These are phyloP conservation scores for Verticillium dahliae DNA, from an alignment of 2,329 filamentous ascomycete species.

Conservation along the genomic window DNA sequence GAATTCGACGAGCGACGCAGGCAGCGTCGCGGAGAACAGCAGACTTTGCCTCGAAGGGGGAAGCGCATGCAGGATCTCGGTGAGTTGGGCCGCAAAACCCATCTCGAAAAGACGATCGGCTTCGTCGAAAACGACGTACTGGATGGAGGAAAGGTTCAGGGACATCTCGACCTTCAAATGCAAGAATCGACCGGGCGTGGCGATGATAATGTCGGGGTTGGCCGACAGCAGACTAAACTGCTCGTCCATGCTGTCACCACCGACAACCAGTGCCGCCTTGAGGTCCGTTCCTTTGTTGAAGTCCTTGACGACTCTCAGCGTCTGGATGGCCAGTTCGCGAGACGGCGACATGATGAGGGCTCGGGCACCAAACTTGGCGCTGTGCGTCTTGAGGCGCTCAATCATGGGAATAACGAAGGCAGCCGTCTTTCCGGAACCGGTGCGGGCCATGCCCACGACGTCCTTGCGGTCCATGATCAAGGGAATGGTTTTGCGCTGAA, in stretches of 20 bases:
- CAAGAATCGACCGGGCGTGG: slow-evolving; percentile 90
- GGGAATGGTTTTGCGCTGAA: slow-evolving; percentile 94
- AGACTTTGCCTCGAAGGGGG: slow-evolving; percentile 82
- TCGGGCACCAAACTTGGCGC: slow-evolving; percentile 75
- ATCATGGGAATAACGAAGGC: slow-evolving; percentile 99
- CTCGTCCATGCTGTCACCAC: slow-evolving; percentile 91
- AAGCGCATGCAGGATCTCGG: slow-evolving; percentile 85
- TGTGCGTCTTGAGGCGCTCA: slow-evolving; percentile 83
- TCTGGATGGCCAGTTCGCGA: slow-evolving; percentile 90
- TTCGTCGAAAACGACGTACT: slow-evolving; percentile 96
- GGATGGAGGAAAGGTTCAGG: slow-evolving; percentile 81
- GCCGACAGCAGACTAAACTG: slow-evolving; percentile 89
- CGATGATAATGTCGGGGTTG: slow-evolving; percentile 96
- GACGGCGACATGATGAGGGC: slow-evolving; percentile 88
- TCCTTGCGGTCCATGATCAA: slow-evolving; percentile 84
- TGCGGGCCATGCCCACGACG: slow-evolving; percentile 98
- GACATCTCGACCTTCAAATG: slow-evolving; percentile 97
- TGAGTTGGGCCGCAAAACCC: slow-evolving; percentile 91
- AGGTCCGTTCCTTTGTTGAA: slow-evolving; percentile 85
- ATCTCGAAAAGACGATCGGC: slow-evolving; percentile 97
- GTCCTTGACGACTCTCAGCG: slow-evolving; percentile 93
- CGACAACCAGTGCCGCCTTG: slow-evolving; percentile 82
- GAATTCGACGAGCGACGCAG: slow-evolving; percentile 92
- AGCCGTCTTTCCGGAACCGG: slow-evolving; percentile 97
- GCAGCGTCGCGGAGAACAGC: slow-evolving; percentile 90